phyloP scores from a whole-genome alignment of 2,329 filamentous ascomycete species.

The Purpureocillium takamizusanense region DNA sequence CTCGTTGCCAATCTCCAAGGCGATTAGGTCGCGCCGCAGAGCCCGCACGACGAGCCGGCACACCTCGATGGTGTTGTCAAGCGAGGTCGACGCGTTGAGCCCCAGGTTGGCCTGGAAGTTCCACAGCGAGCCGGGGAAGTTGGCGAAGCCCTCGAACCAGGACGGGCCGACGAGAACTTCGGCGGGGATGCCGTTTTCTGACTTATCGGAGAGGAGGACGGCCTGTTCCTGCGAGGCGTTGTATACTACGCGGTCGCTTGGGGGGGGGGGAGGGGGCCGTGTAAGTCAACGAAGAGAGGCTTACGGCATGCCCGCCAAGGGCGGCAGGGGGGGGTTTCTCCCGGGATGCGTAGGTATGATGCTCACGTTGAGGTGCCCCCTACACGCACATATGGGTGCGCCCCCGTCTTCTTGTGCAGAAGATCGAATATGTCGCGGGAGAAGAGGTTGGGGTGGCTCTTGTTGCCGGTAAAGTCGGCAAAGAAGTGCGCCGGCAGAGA shows the following conservation, averaged over 20 bases:
- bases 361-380: not conserved
- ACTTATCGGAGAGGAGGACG: not conserved
- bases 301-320: too few relatives aligned
- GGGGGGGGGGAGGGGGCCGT: not conserved
- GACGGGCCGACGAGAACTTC: not conserved
- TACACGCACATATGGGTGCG: not conserved
- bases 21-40: not conserved
- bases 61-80: not conserved
- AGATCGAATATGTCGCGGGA: not conserved
- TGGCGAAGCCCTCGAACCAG: not conserved
- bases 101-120: constrained; percentile 1
- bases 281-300: too few relatives aligned
- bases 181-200: not conserved
- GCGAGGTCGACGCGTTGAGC: not conserved
- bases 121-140: constrained; percentile 1
- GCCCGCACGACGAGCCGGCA: not conserved
- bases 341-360: too few relatives aligned
- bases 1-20: not conserved
- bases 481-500: not conserved
- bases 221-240: not conserved
- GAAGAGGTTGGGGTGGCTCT: not conserved
- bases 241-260: not conserved
- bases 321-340: too few relatives aligned
- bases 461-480: not conserved
- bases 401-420: not conserved